These are phyloP conservation scores for Colletotrichum melonis DNA, from an alignment of 2,329 filamentous ascomycete genomes.

Conservation along the genomic window DNA sequence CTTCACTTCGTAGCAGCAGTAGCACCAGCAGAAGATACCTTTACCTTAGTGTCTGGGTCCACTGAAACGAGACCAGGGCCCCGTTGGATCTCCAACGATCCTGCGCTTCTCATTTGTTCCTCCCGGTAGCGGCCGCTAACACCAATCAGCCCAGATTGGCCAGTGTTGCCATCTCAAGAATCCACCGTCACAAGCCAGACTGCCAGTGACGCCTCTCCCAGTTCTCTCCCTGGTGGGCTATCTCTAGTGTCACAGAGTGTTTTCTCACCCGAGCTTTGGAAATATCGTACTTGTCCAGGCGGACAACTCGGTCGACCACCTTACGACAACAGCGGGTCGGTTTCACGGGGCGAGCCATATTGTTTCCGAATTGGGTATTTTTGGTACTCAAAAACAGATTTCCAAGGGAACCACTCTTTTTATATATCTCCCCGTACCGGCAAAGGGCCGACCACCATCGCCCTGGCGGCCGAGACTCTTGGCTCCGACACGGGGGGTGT, in stretches of 20 bases:
- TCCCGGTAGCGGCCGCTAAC: conserved; percentile 22
- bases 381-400: not conserved
- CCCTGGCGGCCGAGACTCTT: conserved; percentile 29
- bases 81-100: conserved; percentile 16
- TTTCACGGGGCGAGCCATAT: not conserved
- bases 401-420: not conserved
- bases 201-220: not conserved
- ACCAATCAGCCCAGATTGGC: conserved; percentile 11
- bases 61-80: conserved; percentile 10
- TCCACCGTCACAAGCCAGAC: conserved; percentile 29
- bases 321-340: not conserved
- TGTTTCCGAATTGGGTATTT: conserved; percentile 14
- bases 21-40: not conserved
- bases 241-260: not conserved
- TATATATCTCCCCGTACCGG: not conserved
- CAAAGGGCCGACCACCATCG: conserved; percentile 23
- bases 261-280: not conserved
- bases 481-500: conserved; percentile 27
- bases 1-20: not conserved
- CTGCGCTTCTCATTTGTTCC: conserved; percentile 19
- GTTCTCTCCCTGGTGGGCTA: not conserved
- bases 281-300: not conserved
- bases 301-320: not conserved
- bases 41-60: not conserved
- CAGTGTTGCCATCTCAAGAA: not conserved